These are phyloP conservation scores for Pterulicium gracile DNA, from an alignment of 1,284 basidiomycete genomes.

Conservation along the genomic window DNA sequence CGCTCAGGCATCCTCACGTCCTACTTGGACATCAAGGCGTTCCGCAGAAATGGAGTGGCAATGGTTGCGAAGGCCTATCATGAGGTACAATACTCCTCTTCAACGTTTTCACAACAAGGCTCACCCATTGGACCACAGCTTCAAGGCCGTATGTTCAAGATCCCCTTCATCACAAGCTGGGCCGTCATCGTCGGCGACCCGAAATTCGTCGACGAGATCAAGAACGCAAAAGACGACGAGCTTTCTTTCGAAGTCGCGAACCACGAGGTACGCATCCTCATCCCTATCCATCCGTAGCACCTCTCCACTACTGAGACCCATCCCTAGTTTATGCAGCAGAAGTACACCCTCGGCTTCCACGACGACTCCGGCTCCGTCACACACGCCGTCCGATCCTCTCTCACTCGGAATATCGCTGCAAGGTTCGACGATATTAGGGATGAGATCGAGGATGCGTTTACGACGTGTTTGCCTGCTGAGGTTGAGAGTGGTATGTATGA, in stretches of 20 bases:
- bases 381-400: background rate
- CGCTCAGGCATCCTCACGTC: background rate
- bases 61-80: background rate
- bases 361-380: background rate
- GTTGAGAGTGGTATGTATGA: background rate
- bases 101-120: background rate
- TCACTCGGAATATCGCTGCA: background rate
- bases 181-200: background rate
- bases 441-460: background rate
- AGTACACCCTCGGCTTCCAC: background rate
- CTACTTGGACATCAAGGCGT: background rate
- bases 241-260: background rate
- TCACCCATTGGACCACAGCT: background rate
- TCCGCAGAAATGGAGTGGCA: background rate
- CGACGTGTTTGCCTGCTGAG: background rate
- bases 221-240: background rate
- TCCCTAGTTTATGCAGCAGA: background rate
- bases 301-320: background rate
- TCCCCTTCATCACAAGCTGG: background rate
- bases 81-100: background rate
- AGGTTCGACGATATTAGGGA: constrained; percentile 1
- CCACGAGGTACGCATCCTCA: background rate
- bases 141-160: background rate
- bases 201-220: background rate
- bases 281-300: background rate